Base-by-base conservation (phyloP, 202 grass and related monocot genomes). In the Dendrocalamus latiflorus region DNA sequence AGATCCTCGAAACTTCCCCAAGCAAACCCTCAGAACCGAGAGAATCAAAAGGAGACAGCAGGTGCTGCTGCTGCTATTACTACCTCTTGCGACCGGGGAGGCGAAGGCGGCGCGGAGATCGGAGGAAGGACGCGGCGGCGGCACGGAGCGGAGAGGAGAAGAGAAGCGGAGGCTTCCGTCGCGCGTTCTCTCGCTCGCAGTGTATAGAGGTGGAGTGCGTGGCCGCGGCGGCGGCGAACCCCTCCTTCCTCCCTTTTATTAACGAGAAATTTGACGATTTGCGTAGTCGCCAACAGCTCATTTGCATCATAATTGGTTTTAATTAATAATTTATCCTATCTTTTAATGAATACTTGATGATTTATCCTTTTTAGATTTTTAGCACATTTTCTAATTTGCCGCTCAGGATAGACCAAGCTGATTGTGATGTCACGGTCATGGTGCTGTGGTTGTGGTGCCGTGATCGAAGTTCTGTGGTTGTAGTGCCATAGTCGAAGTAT, bases 181-280 rank as follows among this genome's bases (percentile, higher is more conserved):
- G 24, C 55, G 10, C 21, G 11, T 10, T 11, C 55, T 47, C 44
- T 48, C 43, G 12, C 42, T 43, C 41, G 41, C 41, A 43, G 43
- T 44, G 42, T 12, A 12, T 34, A 34, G 33, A 4, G 14, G 45
- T 48, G 58, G 56, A 60, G 87, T 76, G 76, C 57, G 58, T 15
- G 73, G 65, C 65, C 47, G 45, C 50, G 78, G 78, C 65, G 87
- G 77, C 77, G 87, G 57, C 83, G 45, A 41, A 17, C n/a, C 26
- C 59, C 60, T 72, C 28, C 42, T 50, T 9, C 36, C 18, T 20
- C 21, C 78, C 65, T 86, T 89, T 89, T 89, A 33, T 33, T 33
- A 4, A 33, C 33, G 33, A 33, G 33, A 33, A 33, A 0, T 33
- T 33, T 33, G 33, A 33, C 4, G 33, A 33, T 33, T 33, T 33